A percentile compares a stretch with the other conserved stretches of the same genome.
Conservation (phyloP, 164 flowering plant genomes). For the Vitis labrusca region DNA sequence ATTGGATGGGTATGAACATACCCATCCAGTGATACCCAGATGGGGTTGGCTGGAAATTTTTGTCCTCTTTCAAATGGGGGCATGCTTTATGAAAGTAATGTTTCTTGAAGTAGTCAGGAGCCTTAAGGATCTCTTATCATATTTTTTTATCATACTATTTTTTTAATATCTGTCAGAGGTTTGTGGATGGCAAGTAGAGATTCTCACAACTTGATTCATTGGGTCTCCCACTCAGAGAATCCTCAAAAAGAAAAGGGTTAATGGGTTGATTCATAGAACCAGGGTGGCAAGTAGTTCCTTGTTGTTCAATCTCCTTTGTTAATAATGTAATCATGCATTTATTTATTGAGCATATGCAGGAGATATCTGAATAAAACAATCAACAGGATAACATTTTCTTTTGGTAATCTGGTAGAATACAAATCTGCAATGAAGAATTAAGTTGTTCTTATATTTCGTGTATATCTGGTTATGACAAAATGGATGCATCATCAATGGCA, state of each 20-base stretch:
- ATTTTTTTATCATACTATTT: neutral
- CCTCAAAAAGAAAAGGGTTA: neutral
- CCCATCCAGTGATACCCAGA: too few species aligned
- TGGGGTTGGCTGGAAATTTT: too few species aligned
- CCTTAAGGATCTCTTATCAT: neutral
- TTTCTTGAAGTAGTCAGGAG: neutral
- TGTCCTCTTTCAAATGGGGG: neutral
- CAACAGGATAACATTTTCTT: too few species aligned
- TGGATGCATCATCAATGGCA: too few species aligned
- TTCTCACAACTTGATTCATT: neutral
- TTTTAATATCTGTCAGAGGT: neutral
- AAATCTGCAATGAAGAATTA: too few species aligned
- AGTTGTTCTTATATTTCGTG: too few species aligned
- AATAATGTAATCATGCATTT: neutral
- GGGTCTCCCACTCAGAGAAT: neutral
- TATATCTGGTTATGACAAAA: too few species aligned
- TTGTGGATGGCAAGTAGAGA: neutral
- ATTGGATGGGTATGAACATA: too few species aligned
- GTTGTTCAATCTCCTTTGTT: neutral
- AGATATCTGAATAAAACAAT: too few species aligned
- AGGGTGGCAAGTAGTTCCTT: slow-evolving; percentile 11
- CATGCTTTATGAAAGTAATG: neutral
- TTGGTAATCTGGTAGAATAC: too few species aligned
- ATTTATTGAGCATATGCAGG: too few species aligned
- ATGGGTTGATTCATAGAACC: slow-evolving; percentile 16